Evolutionary conservation across 2,329 filamentous ascomycete genomes (phyloP).

Genomic region (Aureobasidium sp.): DNA sequence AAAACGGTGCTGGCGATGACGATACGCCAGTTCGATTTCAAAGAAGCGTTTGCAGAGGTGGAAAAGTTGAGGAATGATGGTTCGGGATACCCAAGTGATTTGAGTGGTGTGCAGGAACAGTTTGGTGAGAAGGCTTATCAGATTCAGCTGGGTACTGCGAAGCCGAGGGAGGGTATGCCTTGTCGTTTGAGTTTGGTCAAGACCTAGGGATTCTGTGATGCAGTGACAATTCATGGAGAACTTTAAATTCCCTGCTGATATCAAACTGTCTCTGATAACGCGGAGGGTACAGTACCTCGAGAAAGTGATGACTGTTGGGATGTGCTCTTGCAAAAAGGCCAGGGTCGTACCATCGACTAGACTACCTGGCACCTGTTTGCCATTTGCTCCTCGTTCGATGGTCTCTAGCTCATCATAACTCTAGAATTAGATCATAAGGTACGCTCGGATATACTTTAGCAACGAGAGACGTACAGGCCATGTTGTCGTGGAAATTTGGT

Average conservation of each 20-base stretch:
- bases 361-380: not conserved
- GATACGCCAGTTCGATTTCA: constrained; percentile 42
- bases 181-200: constrained; percentile 20
- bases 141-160: constrained; percentile 26
- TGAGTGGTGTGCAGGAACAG: constrained; percentile 20
- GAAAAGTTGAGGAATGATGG: constrained; percentile 27
- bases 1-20: constrained; percentile 43
- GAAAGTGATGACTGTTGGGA: no score
- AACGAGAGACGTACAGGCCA: not conserved
- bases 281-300: no score
- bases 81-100: constrained; percentile 24
- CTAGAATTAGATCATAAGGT: not conserved
- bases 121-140: constrained; percentile 29
- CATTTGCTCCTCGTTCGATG: not conserved
- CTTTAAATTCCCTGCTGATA: no score
- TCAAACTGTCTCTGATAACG: no score
- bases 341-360: not conserved
- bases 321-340: not conserved
- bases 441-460: not conserved
- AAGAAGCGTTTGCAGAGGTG: constrained; percentile 29
- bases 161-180: constrained; percentile 28
- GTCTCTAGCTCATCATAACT: not conserved
- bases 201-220: not conserved
- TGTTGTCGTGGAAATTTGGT: not conserved
- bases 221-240: no score